phyloP scores from a whole-genome alignment of 108 stramenopile genomes.

The Cylindrotheca closterium region DNA sequence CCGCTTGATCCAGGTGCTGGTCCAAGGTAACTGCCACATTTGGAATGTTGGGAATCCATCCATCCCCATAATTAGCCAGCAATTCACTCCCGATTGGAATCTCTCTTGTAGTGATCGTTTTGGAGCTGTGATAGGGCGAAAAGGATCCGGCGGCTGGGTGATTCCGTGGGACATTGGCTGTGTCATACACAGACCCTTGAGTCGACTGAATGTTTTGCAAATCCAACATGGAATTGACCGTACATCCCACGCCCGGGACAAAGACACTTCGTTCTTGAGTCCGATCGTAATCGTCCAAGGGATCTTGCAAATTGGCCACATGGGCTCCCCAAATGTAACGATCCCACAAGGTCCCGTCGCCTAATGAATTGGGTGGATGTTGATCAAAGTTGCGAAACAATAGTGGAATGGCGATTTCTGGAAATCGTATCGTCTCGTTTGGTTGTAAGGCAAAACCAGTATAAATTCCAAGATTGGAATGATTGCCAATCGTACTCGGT shows the following conservation, averaged over 20 bases:
- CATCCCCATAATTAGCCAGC: conserved; percentile 63
- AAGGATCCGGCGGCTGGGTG: conserved; percentile 72
- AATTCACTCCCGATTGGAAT: conserved; percentile 64
- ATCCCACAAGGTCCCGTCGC: conserved; percentile 55
- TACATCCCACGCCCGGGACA: conserved; percentile 60
- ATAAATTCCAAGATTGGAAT: conserved; percentile 49
- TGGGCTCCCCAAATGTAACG: conserved; percentile 55
- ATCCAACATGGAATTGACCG: conserved; percentile 49
- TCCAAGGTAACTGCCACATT: conserved; percentile 38
- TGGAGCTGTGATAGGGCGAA: conserved; percentile 50
- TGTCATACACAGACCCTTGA: conserved; percentile 45
- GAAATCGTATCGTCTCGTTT: conserved; percentile 25
- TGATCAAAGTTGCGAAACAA: conserved; percentile 35
- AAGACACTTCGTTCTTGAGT: conserved; percentile 26
- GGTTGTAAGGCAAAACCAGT: conserved; percentile 34
- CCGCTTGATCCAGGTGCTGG: conserved; percentile 37
- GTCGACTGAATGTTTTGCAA: conserved; percentile 44
- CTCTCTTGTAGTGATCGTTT: conserved; percentile 23
- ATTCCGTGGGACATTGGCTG: conserved; percentile 39
- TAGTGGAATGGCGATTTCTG: conserved; percentile 56
- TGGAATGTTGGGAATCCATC: conserved; percentile 59
- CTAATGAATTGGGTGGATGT: conserved; percentile 21
- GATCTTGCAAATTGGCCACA: conserved; percentile 34
- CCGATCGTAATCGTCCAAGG: conserved; percentile 27
- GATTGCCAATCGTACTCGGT: conserved; percentile 37